These are phyloP conservation scores for Quillaja saponaria DNA, from an alignment of 306 rosid species.

Conservation along the genomic window DNA sequence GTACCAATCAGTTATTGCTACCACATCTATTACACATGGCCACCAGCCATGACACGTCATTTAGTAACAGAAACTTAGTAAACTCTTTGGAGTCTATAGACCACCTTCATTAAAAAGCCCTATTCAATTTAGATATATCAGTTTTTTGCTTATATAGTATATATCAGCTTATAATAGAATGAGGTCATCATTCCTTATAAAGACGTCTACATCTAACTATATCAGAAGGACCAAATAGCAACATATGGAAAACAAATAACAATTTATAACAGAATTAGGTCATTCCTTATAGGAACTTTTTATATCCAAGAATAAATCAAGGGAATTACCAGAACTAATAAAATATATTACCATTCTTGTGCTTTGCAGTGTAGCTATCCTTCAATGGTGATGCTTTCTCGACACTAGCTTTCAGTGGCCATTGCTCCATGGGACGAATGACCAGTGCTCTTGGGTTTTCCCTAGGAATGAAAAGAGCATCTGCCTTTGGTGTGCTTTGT, in stretches of 20 bases:
- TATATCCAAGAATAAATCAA: not conserved
- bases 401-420: constrained; percentile 59
- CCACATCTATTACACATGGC: too few relatives aligned
- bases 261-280: too few relatives aligned
- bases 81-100: too few relatives aligned
- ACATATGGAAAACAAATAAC: too few relatives aligned
- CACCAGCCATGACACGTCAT: too few relatives aligned
- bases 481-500: constrained; percentile 83
- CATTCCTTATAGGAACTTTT: not conserved
- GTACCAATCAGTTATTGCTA: too few relatives aligned
- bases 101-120: not conserved
- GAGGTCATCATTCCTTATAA: not conserved
- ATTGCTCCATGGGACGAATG: constrained; percentile 79
- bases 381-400: constrained; percentile 56
- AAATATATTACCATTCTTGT: constrained; percentile 62
- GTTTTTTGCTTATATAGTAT: not conserved
- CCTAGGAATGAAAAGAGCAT: constrained; percentile 88
- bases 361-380: constrained; percentile 42
- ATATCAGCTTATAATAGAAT: not conserved
- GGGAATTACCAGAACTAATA: not conserved
- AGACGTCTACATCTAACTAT: not conserved
- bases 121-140: not conserved
- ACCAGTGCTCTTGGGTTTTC: constrained; percentile 98
- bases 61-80: too few relatives aligned
- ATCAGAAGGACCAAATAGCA: too few relatives aligned